A percentile compares a stretch with the other conserved stretches of the same genome.
These are phyloP conservation scores for Ceratobasidium sp. DNA, from an alignment of 1,284 basidiomycete species.

Conservation along the genomic window DNA sequence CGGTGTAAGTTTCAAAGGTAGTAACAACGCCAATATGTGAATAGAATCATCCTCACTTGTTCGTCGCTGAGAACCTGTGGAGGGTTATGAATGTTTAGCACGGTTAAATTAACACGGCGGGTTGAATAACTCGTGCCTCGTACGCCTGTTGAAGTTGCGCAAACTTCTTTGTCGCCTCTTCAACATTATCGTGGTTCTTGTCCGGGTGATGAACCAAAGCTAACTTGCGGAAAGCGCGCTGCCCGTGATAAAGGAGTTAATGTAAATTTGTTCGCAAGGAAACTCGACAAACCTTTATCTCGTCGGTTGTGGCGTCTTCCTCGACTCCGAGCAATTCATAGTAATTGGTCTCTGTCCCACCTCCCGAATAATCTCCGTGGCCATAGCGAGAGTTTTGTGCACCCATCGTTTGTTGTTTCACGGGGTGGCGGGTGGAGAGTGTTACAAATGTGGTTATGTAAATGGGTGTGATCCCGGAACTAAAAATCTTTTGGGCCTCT, in stretches of 20 bases:
- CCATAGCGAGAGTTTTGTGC: conserved; percentile 70
- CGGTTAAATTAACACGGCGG: background rate
- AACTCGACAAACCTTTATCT: conserved; percentile 76
- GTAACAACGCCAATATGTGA: conserved; percentile 5
- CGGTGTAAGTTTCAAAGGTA: conserved; percentile 49
- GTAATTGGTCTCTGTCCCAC: conserved; percentile 68
- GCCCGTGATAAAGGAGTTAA: conserved; percentile 34
- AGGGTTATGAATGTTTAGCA: conserved; percentile 33
- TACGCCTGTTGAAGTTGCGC: conserved; percentile 93
- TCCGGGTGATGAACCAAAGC: conserved; percentile 91
- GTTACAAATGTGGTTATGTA: background rate
- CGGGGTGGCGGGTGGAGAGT: conserved; percentile 15
- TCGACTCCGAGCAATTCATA: conserved; percentile 84
- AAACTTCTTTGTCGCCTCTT: conserved; percentile 90
- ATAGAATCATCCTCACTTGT: conserved; percentile 69
- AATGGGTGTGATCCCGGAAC: background rate
- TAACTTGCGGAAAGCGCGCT: conserved; percentile 86
- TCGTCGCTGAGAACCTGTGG: conserved; percentile 87
- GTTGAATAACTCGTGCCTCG: conserved; percentile 69
- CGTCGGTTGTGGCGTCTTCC: conserved; percentile 84
- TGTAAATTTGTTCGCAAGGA: background rate
- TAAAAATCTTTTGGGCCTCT: conserved; percentile 2
- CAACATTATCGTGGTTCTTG: conserved; percentile 85
- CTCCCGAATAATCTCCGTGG: conserved; percentile 56
- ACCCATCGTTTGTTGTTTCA: conserved; percentile 67